Percentiles rank a stretch among this genome's conserved stretches.
phyloP scores from a whole-genome alignment of 2,329 filamentous ascomycete species.

The Microsporum audouinii region DNA sequence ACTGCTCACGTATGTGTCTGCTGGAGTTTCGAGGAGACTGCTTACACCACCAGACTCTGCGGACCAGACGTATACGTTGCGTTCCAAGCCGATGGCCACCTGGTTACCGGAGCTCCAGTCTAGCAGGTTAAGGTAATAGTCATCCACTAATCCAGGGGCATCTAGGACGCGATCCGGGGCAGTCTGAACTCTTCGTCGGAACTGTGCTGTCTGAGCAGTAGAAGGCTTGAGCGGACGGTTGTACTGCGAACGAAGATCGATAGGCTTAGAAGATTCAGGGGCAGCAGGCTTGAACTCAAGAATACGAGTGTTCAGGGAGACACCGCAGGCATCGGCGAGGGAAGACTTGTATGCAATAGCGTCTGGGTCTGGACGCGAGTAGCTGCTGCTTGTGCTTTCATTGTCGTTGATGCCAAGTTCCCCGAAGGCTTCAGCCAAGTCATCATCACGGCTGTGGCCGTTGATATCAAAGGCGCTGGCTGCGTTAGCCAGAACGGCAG shows the following conservation, averaged over 20 bases:
- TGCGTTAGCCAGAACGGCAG: conserved; percentile 63
- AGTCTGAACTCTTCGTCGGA: conserved; percentile 82
- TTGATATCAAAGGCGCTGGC: conserved; percentile 55
- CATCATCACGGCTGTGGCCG: conserved; percentile 54
- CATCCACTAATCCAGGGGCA: conserved; percentile 87
- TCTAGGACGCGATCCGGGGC: conserved; percentile 93
- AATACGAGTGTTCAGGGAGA: conserved; percentile 87
- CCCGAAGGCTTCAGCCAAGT: conserved; percentile 68
- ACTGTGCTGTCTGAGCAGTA: conserved; percentile 64
- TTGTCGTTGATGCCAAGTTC: conserved; percentile 64
- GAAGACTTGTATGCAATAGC: conserved; percentile 86
- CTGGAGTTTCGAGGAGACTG: conserved; percentile 73
- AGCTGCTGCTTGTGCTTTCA: conserved; percentile 46
- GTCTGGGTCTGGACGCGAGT: conserved; percentile 73
- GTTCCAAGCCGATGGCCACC: conserved; percentile 92
- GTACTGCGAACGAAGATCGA: conserved; percentile 94
- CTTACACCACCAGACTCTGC: conserved; percentile 83
- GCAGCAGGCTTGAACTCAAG: conserved; percentile 95
- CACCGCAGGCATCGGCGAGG: conserved; percentile 78
- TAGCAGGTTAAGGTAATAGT: conserved; percentile 97
- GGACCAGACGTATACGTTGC: conserved; percentile 97
- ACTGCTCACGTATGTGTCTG: conserved; percentile 93
- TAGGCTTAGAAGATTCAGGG: conserved; percentile 96
- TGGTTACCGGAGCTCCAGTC: conserved; percentile 98
- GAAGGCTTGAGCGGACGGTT: conserved; percentile 84